These are phyloP conservation scores for Citrus hindsii DNA, from an alignment of 345 rosid species.

Conservation along the genomic window DNA sequence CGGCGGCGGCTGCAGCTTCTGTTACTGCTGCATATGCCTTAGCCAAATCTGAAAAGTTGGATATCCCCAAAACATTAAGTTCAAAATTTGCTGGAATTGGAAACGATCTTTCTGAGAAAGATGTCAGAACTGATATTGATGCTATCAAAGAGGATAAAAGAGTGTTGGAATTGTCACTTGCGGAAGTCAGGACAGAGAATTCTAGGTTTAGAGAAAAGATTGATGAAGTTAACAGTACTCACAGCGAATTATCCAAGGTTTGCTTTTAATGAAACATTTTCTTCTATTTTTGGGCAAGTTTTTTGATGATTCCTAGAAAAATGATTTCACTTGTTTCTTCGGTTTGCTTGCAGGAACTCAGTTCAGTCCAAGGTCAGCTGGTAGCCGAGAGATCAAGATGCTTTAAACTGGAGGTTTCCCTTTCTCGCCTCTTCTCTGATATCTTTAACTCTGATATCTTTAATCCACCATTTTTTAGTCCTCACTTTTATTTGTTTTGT, in stretches of 20 bases:
- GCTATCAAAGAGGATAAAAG: slow-evolving; percentile 68
- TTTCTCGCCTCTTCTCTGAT: slow-evolving; percentile 1
- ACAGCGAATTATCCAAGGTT: slow-evolving; percentile 79
- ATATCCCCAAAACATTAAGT: slow-evolving; percentile 36
- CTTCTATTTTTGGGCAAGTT: background rate
- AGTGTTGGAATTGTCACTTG: slow-evolving; percentile 49
- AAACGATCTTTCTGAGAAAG: slow-evolving; percentile 31
- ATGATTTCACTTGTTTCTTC: background rate
- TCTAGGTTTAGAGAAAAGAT: slow-evolving; percentile 60
- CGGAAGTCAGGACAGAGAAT: slow-evolving; percentile 62
- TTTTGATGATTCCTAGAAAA: background rate
- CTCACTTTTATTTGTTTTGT: background rate
- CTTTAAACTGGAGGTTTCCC: slow-evolving; percentile 85
- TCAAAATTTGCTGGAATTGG: slow-evolving; percentile 36
- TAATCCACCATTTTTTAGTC: background rate
- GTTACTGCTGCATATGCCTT: slow-evolving; percentile 95
- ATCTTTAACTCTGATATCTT: background rate
- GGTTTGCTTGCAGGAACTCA: slow-evolving; percentile 64
- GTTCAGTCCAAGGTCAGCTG: slow-evolving; percentile 88
- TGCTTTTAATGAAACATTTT: slow-evolving; percentile 6
- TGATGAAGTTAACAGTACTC: slow-evolving; percentile 63
- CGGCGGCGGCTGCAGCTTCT: slow-evolving; percentile 98
- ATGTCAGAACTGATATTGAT: slow-evolving; percentile 43
- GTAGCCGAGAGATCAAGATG: slow-evolving; percentile 94
- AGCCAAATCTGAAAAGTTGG: slow-evolving; percentile 78